Percentiles rank a stretch among this genome's conserved stretches.
phyloP scores from a whole-genome alignment of 1,284 basidiomycete genomes.

The Sporisorium graminicola region DNA sequence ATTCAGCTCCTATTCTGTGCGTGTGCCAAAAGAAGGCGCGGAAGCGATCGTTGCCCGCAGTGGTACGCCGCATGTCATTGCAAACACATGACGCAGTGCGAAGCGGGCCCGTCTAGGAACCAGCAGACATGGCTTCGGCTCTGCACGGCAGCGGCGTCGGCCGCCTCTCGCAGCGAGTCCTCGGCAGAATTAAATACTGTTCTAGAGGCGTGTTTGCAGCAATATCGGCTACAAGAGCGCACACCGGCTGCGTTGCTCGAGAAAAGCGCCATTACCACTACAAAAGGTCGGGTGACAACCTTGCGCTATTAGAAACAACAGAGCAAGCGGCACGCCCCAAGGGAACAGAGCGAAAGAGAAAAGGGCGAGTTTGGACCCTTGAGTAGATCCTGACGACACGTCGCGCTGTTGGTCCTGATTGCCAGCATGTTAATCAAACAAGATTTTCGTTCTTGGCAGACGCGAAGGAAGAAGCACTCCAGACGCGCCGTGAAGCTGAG shows the following conservation, averaged over 20 bases:
- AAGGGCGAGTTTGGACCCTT: background rate
- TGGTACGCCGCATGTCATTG: background rate
- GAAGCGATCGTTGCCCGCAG: background rate
- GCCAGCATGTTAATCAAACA: slow-evolving; percentile 3
- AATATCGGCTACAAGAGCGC: too few relatives aligned
- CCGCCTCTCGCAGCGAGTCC: too few relatives aligned
- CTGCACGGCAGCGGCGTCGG: background rate
- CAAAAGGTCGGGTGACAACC: background rate
- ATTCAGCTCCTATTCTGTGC: too few relatives aligned
- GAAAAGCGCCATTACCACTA: too few relatives aligned
- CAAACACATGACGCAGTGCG: background rate
- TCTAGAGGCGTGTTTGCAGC: background rate
- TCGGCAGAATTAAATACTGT: background rate
- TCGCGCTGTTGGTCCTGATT: background rate
- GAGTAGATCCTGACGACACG: background rate
- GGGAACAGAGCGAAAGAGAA: background rate
- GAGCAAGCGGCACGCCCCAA: too few relatives aligned
- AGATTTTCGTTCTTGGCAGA: background rate
- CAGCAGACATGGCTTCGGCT: too few relatives aligned
- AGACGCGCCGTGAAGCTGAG: background rate
- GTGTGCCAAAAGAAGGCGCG: background rate
- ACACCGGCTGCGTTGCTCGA: too few relatives aligned
- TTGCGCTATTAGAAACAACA: too few relatives aligned
- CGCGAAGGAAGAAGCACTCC: background rate
- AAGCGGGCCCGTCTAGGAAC: background rate